phyloP scores from a whole-genome alignment of 768 basidiomycete species.

The Kwoniella europaea region DNA sequence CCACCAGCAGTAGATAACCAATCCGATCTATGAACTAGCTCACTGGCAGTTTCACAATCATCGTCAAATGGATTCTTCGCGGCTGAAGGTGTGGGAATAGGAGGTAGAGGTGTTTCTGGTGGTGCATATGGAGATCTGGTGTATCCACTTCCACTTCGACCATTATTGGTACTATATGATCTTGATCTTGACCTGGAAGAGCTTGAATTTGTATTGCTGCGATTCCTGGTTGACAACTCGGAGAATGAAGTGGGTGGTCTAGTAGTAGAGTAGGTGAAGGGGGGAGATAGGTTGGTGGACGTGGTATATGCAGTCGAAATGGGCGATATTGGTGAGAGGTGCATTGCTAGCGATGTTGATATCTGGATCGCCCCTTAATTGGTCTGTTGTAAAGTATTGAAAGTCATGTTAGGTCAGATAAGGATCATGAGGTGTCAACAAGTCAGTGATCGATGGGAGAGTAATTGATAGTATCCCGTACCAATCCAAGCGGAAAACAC shows the following conservation, averaged over 20 bases:
- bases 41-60: not conserved
- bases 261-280: slow-evolving; percentile 48
- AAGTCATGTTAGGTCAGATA: too few relatives aligned
- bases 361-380: too few relatives aligned
- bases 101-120: slow-evolving; percentile 6
- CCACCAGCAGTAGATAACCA: not conserved
- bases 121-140: slow-evolving; percentile 6
- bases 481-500: slow-evolving; percentile 7
- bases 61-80: not conserved
- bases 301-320: slow-evolving; percentile 17
- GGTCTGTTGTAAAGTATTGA: too few relatives aligned
- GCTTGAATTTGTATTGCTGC: not conserved
- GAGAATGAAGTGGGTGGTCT: slow-evolving; percentile 42
- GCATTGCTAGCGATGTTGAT: not conserved
- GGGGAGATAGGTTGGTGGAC: slow-evolving; percentile 29
- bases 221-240: not conserved
- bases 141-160: not conserved
- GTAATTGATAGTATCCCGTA: not conserved
- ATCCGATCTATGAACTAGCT: slow-evolving; percentile 3
- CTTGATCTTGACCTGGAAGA: slow-evolving; percentile 3
- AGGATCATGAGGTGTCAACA: too few relatives aligned
- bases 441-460: not conserved
- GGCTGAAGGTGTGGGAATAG: not conserved
- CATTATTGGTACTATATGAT: not conserved
- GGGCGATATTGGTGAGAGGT: not conserved